Evolutionary conservation across 2,329 filamentous ascomycete species (phyloP).

Genomic region (Fusarium sp.): DNA sequence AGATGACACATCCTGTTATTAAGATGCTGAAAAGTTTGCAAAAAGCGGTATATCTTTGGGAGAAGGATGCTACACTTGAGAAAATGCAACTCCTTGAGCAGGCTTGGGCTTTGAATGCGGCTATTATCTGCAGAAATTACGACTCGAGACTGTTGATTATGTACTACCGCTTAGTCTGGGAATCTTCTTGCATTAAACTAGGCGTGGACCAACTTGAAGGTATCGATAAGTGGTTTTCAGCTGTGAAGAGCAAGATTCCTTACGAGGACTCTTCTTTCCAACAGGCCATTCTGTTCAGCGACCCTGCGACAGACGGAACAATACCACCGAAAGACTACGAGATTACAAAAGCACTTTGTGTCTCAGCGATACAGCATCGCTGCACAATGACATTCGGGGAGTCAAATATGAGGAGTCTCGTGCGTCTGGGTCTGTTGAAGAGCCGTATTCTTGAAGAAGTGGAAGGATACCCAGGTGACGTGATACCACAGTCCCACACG

Average conservation of each 20-base stretch:
- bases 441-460: slow-evolving; percentile 8
- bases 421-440: slow-evolving; percentile 3
- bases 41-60: background rate
- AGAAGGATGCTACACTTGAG: background rate
- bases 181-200: background rate
- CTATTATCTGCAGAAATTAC: slow-evolving; percentile 2
- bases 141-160: slow-evolving; percentile 4
- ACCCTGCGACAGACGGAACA: background rate
- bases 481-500: background rate
- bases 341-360: slow-evolving; percentile 3
- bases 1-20: background rate
- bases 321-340: slow-evolving; percentile 3
- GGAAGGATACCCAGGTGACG: background rate
- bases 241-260: background rate
- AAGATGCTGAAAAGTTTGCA: background rate
- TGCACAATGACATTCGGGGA: slow-evolving; percentile 3
- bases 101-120: slow-evolving; percentile 17
- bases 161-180: slow-evolving; percentile 28
- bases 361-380: slow-evolving; percentile 27
- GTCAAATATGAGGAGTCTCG: background rate
- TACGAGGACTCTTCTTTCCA: background rate
- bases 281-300: background rate
- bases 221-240: slow-evolving; percentile 15
- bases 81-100: slow-evolving; percentile 1
- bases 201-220: background rate